Evolutionary conservation across 192 early-diverging fungal species (phyloP), one percentile per base, ranked within the genome.

Genomic region (Coemansia guatemalensis): DNA sequence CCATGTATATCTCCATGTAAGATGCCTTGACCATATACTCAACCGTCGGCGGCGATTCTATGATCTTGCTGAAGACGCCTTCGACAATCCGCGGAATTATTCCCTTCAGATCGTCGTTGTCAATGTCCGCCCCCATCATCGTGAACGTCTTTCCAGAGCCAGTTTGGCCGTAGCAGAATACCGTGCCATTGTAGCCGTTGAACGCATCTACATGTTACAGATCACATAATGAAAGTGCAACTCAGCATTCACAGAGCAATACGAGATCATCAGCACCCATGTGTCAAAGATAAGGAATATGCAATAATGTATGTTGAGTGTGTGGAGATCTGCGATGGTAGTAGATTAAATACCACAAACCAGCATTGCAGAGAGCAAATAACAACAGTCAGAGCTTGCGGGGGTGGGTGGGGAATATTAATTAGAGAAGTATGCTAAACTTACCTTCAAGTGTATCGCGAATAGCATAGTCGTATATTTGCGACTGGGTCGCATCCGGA

Each of bases 1-100:
- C 98, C 96, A 98, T 99, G 83, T 99, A 99, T 67, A 99, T 97
- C 87, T 99, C 98, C 95, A 99, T 98, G 82, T 90, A 99, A n/a
- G 95, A 97, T 4, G 95, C 92, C 68, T 95, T 93, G 65, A 99
- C 96, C 20, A 96, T 98, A 80, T 97, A 99, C 81, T 98, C 96
- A 66, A 98, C 85, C 41, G 90, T 95, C 5, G 89, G 82, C 51
- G 98, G 96, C 11, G 95, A 91, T 21, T 87, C 89, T 80, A 91
- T 80, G 69, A 99, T 99, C 53, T 90, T 91, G 20, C 83, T 84
- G 66, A 99, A 99, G 54, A 99, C 93, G 70, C 88, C 90, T 72
- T 97, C 94, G 25, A 98, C 91, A 62, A 99, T 91, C 57, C 96
- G 93, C 17, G 98, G 98, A 55, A 96, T 98, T 48, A 99, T 89